Evolutionary conservation across 129 eudicot genomes (phyloP), one percentile per base, ranked within the genome.

Genomic region (Scalesia atractyloides): DNA sequence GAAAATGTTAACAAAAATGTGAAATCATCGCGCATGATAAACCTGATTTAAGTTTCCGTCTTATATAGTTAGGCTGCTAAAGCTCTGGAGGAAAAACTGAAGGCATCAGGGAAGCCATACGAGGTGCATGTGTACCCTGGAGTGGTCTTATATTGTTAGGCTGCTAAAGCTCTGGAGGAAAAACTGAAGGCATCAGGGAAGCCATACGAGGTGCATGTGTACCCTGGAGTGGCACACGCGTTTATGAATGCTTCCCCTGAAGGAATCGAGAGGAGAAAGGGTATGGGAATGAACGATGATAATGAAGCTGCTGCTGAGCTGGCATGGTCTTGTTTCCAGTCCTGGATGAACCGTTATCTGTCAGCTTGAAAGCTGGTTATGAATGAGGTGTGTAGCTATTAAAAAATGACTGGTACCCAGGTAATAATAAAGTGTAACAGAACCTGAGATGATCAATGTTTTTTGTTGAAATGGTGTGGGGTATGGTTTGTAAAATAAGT

Each of bases 191-290:
- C 81, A 41, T 76, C 97, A 0, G 89, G 96, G 53, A 89, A 87
- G 63, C 83, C 89, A 50, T 74, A 76, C 62, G 99, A 90, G 82
- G 96, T 94, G 16, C 76, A 87, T 76, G 19, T 87, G 26, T 90
- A 94, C 74, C 93, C 97, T 0, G 91, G 88, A n/a, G 66, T 79
- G 15, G 72, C 73, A 12, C 96, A 90, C 76, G 99, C 97, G 10
- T 94, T 94, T 72, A 88, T 94, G 99, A 94, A 94, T 80, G 76
- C 65, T 49, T 94, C 99, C 9, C 87, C 93, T 0, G 94, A 88
- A 54, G 99, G 91, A 9, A 54, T 59, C 7, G 71, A 81, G 80
- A 88, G 99, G 86, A 86, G 97, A 73, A 86, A 90, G 67, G 73
- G 47, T 10, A 77, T 88, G 91, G 99, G 99, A 59, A 26, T 86